Percentiles rank a stretch among this genome's conserved stretches.
Evolutionary conservation across 352 stramenopile species (phyloP).

Genomic region (Phytopythium delawarense): DNA sequence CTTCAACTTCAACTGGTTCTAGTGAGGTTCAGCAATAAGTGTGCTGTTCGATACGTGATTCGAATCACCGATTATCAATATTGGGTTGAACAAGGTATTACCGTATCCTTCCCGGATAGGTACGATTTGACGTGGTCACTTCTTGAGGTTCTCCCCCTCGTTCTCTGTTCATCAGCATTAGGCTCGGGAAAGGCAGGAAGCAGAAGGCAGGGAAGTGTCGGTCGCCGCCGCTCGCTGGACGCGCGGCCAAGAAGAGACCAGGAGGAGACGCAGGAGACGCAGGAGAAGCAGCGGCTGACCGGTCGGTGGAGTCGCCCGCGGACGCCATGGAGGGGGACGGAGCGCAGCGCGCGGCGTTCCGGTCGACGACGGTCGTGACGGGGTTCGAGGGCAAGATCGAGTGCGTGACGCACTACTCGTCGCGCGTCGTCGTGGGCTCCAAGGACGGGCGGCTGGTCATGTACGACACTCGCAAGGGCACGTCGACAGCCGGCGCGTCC

Average conservation of each 20-base stretch:
- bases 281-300: not conserved
- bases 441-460: slow-evolving; percentile 78
- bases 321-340: slow-evolving; percentile 7
- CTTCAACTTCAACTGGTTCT: slow-evolving; percentile 44
- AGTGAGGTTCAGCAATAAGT: too few relatives aligned
- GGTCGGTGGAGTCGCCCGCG: not conserved
- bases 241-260: not conserved
- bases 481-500: slow-evolving; percentile 43
- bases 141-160: not conserved
- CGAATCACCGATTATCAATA: too few relatives aligned
- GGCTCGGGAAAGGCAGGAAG: too few relatives aligned
- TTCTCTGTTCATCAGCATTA: not conserved
- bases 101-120: not conserved
- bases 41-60: too few relatives aligned
- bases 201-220: not conserved
- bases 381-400: slow-evolving; percentile 82
- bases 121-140: not conserved
- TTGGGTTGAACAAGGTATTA: not conserved
- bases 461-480: slow-evolving; percentile 85
- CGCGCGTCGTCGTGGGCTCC: slow-evolving; percentile 79
- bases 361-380: slow-evolving; percentile 62
- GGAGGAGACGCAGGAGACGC: not conserved
- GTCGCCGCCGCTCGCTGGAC: not conserved
- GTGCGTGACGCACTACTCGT: slow-evolving; percentile 85
- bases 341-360: slow-evolving; percentile 63